Base-by-base conservation (phyloP, 2,329 filamentous ascomycete genomes). In the Aspergillus neotritici region DNA sequence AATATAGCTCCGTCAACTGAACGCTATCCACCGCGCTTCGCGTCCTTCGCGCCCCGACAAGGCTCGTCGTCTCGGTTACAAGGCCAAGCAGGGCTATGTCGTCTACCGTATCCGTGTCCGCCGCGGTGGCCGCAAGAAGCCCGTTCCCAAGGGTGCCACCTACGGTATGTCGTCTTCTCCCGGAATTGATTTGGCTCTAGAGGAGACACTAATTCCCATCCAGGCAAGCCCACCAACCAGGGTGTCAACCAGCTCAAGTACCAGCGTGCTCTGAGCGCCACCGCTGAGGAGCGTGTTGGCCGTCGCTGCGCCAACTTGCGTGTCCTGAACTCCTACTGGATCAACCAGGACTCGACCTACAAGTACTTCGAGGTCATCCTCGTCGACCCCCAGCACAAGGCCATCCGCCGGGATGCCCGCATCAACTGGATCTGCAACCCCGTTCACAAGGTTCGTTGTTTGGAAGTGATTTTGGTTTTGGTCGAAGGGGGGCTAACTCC, bases 341-440 rank as follows among this genome's bases (percentile, higher is more conserved):
- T 98, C 82, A 98, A 98, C 87, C 89, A 97, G 83, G 93, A 98
- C 81, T 96, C 90, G 51, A 98, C 93, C 77, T 98, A 97, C 87
- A 98, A 98, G 83, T 98, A 98, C 87, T 98, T 83, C 81, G 93
- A 98, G 79, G 84, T 97, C 76, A 97, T 98, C 80, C 87, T 96
- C 69, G 91, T 98, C 71, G 93, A 98, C 80, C 93, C 93, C 72
- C 87, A 94, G 80, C 93, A 98, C 87, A 97, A 97, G 84, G 93
- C 93, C 70, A 98, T 98, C 82, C 93, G 93, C 75, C 87, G 86
- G 70, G 93, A 98, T 75, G 79, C 93, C 68, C 90, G 93, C 77
- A 97, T 98, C 87, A 98, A 95, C 87, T 98, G 93, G 93, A 98
- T 98, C 82, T 88, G 91, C 78, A 94, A 94, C 79, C 86, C 93